Base-by-base conservation (phyloP, 441 rosid species). In the Codiaeum variegatum region DNA sequence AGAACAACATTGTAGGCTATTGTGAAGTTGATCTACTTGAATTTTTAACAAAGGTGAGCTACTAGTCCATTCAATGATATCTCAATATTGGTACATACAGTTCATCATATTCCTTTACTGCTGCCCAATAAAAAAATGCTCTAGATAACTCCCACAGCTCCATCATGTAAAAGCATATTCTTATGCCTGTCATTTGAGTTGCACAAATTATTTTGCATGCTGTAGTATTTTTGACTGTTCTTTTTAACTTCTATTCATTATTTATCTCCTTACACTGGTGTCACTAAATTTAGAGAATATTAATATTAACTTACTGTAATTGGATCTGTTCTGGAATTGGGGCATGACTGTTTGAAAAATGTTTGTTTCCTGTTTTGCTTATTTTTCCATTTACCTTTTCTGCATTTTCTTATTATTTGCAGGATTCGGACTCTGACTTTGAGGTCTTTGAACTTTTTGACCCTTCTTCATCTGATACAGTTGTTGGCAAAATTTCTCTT, bases 21-120 rank as follows among this genome's bases (percentile, higher is more conserved):
- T 86, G 92, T 71, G 98, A 94, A 74, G 77, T 92, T 76, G 92
- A 94, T 83, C 84, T 94, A 42, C 89, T 87, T 55, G 91, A 92
- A 77, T 88, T 82, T 82, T 82, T 87, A 51, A 75, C 82, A 28
- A 81, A 70, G 88, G 97, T 89, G 52, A 87, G 81, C 51, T 58
- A 69, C 47, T 73, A 52, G 66, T 44, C 62, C 62, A 31, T 68
- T 44, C 34, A 52, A 32, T 44, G 40, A 61, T 66, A 67, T 75
- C 60, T 55, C 23, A 10, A 36, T 58, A 28, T 31, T 40, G 31
- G 10, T 13, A 52, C 21, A 51, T 49, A 23, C 18, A 26, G 18
- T 16, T 10, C 15, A 38, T 38, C 10, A 38, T 38, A 9, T 38
- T 9, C 7, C 42, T 38, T 7, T 9, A 7, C 10, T 38, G 38